A percentile compares a stretch with the other conserved stretches of the same genome.
Evolutionary conservation across 2,329 filamentous ascomycete species (phyloP).

Genomic region (Fulvia fulva): DNA sequence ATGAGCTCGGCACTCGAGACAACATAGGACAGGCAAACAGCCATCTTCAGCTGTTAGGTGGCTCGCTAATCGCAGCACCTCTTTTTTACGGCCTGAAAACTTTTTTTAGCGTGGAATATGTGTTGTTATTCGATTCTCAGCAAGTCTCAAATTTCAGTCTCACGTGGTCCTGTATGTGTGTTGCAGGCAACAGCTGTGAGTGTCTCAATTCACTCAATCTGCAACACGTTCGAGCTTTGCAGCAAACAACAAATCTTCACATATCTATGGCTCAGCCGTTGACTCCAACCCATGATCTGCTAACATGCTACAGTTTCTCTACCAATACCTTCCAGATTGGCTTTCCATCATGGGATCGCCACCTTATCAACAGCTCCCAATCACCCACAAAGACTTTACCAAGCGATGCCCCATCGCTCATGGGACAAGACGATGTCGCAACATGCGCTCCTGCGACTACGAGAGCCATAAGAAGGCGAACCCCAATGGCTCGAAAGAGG

Average conservation of each 20-base stretch:
- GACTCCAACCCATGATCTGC: background rate
- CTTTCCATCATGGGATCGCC: background rate
- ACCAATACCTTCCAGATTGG: background rate
- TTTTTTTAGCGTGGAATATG: background rate
- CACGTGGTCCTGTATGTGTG: background rate
- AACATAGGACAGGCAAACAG: background rate
- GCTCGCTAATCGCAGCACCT: background rate
- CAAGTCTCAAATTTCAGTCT: background rate
- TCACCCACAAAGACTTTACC: background rate
- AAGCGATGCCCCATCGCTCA: background rate
- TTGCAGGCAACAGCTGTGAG: background rate
- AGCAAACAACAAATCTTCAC: background rate
- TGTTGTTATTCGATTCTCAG: background rate
- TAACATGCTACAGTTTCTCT: background rate
- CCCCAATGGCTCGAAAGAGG: background rate
- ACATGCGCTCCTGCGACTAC: background rate
- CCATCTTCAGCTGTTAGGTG: background rate
- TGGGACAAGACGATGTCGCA: background rate
- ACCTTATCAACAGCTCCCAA: background rate
- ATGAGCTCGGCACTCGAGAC: conserved; percentile 4
- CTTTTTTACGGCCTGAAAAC: conserved; percentile 1
- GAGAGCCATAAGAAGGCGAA: background rate
- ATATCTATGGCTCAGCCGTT: background rate
- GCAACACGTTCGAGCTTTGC: background rate
- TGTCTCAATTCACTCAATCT: background rate